A percentile compares a stretch with the other conserved stretches of the same genome.
These are phyloP conservation scores for Alternaria angustiovoidea DNA, from an alignment of 2,329 filamentous ascomycete species.

Conservation along the genomic window DNA sequence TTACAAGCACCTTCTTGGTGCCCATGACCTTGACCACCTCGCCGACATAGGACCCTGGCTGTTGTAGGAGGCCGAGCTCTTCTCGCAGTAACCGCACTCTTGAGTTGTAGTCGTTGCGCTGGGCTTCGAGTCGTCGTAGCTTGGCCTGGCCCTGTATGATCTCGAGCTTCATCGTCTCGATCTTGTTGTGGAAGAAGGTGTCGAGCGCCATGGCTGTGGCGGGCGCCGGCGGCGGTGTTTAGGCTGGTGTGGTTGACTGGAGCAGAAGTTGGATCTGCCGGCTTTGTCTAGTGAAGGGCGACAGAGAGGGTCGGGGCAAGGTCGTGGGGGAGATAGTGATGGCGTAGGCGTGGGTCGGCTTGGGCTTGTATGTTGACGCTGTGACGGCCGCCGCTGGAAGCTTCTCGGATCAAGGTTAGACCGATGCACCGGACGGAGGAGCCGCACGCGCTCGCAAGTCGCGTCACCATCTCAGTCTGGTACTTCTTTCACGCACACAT, in stretches of 20 bases:
- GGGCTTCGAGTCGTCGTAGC: slow-evolving; percentile 91
- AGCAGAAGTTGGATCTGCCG: background rate
- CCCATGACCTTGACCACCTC: slow-evolving; percentile 99
- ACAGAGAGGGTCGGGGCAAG: background rate
- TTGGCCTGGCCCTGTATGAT: slow-evolving; percentile 99
- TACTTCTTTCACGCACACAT: background rate
- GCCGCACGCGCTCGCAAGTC: background rate
- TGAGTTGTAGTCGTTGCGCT: slow-evolving; percentile 99
- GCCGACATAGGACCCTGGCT: slow-evolving; percentile 96
- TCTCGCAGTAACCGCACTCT: slow-evolving; percentile 92
- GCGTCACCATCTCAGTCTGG: background rate
- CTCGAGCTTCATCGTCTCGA: slow-evolving; percentile 99
- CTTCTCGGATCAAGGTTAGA: background rate
- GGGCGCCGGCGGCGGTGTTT: slow-evolving; percentile 29
- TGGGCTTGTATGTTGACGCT: slow-evolving; percentile 9
- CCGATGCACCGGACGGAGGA: background rate
- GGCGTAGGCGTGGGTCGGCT: slow-evolving; percentile 1
- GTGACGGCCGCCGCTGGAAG: slow-evolving; percentile 14
- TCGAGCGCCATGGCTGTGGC: slow-evolving; percentile 89
- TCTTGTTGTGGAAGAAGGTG: slow-evolving; percentile 99
- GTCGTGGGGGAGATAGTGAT: slow-evolving; percentile 3
- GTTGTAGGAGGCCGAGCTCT: slow-evolving; percentile 93
- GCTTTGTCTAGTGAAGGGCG: background rate
- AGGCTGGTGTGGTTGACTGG: background rate
- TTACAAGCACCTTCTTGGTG: slow-evolving; percentile 98